These are phyloP conservation scores for Wickerhamiella dianesei DNA, from an alignment of 805 yeast genomes.

Conservation along the genomic window DNA sequence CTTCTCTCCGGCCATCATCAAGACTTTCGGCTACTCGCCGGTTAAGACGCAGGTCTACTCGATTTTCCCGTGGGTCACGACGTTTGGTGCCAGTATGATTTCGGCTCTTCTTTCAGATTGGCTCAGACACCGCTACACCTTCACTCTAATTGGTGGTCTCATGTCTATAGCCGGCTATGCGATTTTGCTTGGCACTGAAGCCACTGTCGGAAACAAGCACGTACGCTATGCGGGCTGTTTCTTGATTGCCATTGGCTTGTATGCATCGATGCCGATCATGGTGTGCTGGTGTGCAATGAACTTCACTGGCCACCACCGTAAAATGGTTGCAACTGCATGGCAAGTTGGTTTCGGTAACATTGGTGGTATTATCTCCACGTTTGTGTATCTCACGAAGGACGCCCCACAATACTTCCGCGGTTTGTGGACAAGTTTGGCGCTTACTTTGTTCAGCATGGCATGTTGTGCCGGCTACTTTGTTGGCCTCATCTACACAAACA, in stretches of 20 bases:
- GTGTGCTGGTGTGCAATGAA: conserved; percentile 56
- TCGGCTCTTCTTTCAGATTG: conserved; percentile 53
- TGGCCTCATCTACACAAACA: conserved; percentile 23
- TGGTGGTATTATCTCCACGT: conserved; percentile 57
- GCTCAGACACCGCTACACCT: conserved; percentile 27
- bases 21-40: conserved; percentile 48
- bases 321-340: conserved; percentile 44
- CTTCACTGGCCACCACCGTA: conserved; percentile 48
- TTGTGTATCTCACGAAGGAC: conserved; percentile 39
- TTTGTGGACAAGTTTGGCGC: conserved; percentile 37
- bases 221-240: conserved; percentile 54
- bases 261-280: conserved; percentile 53
- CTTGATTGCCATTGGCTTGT: conserved; percentile 43
- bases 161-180: conserved; percentile 40
- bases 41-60: conserved; percentile 68
- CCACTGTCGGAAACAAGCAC: conserved; percentile 23
- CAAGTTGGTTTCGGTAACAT: conserved; percentile 62
- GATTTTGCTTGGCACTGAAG: conserved; percentile 36
- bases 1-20: conserved; percentile 56
- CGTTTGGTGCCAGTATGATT: conserved; percentile 53
- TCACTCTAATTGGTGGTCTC: conserved; percentile 15
- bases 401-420: conserved; percentile 51
- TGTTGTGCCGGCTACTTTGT: conserved; percentile 26
- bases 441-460: conserved; percentile 32
- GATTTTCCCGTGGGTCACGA: conserved; percentile 72